A percentile compares a stretch with the other conserved stretches of the same genome.
Evolutionary conservation across 169 alveolate species (phyloP).

Genomic region (Plasmodium knowlesi): DNA sequence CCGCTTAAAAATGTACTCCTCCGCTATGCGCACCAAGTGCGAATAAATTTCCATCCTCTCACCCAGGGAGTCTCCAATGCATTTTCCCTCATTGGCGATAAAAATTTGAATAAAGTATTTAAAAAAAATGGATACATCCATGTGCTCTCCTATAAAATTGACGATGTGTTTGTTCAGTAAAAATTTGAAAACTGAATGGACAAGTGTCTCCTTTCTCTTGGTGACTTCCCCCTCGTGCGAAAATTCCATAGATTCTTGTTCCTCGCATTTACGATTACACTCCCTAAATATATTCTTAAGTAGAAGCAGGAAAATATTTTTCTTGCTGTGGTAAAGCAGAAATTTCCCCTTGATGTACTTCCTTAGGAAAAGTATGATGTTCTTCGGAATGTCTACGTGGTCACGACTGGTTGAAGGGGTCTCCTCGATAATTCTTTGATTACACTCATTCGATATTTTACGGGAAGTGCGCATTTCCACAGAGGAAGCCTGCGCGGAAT

Average conservation of each 20-base stretch:
- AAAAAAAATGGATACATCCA: constrained; percentile 21
- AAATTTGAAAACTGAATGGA: neutral
- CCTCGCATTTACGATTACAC: neutral
- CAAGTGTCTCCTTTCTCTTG: neutral
- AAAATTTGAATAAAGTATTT: constrained; percentile 23
- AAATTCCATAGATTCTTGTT: neutral
- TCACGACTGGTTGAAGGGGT: neutral
- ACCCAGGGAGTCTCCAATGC: constrained; percentile 34
- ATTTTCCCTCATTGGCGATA: constrained; percentile 12
- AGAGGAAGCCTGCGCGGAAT: neutral
- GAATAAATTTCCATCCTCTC: constrained; percentile 11
- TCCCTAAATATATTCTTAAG: constrained; percentile 40
- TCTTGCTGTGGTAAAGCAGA: constrained; percentile 32
- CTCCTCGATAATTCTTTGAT: neutral
- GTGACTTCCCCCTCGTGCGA: neutral
- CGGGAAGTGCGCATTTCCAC: neutral
- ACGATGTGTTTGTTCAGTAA: constrained; percentile 17
- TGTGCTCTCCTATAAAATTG: constrained; percentile 13
- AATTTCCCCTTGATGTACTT: constrained; percentile 16
- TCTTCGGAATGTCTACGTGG: neutral
- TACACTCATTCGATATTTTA: neutral
- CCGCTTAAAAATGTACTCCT: constrained; percentile 18
- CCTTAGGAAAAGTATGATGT: constrained; percentile 14
- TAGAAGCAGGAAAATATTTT: constrained; percentile 17
- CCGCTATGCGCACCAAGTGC: constrained; percentile 11